phyloP scores from a whole-genome alignment of 2,329 filamentous ascomycete genomes.

The Stagonosporopsis chrysanthemi region DNA sequence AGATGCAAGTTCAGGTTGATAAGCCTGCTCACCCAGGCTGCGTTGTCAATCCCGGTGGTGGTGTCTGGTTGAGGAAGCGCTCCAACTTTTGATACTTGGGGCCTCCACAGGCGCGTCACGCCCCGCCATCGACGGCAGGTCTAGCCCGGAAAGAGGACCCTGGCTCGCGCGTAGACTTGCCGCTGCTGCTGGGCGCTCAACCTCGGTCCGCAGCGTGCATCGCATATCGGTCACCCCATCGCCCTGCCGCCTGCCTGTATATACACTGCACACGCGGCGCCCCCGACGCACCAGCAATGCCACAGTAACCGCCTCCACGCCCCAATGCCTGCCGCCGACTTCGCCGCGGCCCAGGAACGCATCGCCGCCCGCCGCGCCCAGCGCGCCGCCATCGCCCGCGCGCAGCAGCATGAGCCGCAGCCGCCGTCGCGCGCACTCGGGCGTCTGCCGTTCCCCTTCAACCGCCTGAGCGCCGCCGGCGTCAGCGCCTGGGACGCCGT shows the following conservation, averaged over 20 bases:
- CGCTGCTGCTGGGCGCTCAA: slow-evolving; percentile 11
- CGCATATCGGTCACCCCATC: slow-evolving; percentile 30
- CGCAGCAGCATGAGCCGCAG: slow-evolving; percentile 45
- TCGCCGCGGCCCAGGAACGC: slow-evolving; percentile 88
- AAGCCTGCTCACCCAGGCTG: slow-evolving; percentile 43
- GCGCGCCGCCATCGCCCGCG: slow-evolving; percentile 71
- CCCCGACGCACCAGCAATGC: not conserved
- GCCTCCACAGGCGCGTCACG: slow-evolving; percentile 2
- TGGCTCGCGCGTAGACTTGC: slow-evolving; percentile 12
- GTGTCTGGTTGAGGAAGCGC: not conserved
- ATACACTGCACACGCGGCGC: not conserved
- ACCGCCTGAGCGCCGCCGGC: slow-evolving; percentile 60
- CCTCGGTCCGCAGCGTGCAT: slow-evolving; percentile 38
- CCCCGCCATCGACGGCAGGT: not conserved
- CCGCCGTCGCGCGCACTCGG: slow-evolving; percentile 54
- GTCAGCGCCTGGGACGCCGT: slow-evolving; percentile 73
- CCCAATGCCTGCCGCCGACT: slow-evolving; percentile 65
- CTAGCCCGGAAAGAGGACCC: not conserved
- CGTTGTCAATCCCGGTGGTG: not conserved
- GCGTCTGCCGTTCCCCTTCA: slow-evolving; percentile 64
- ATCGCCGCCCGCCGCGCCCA: slow-evolving; percentile 80
- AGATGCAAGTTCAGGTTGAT: not conserved
- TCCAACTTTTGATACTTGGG: no score
- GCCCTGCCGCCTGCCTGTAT: slow-evolving; percentile 8
- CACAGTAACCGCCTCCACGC: slow-evolving; percentile 5